Percentiles rank a stretch among this genome's conserved stretches.
phyloP scores from a whole-genome alignment of 768 basidiomycete genomes.

The Serendipita sp. region DNA sequence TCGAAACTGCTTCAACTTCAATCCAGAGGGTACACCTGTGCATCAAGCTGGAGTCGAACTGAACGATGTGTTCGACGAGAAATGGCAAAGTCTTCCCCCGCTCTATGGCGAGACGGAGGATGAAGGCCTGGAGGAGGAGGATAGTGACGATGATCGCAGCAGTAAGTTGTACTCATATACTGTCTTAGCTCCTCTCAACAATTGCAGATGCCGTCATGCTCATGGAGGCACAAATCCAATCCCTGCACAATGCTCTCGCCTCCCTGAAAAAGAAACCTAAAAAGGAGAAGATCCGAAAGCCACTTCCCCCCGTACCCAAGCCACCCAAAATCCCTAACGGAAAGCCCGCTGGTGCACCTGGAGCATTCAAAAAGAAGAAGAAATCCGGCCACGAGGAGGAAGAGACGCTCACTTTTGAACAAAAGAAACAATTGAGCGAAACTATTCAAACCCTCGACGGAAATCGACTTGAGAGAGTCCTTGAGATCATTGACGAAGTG shows the following conservation, averaged over 20 bases:
- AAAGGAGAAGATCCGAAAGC: slow-evolving; percentile 56
- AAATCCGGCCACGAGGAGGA: slow-evolving; percentile 41
- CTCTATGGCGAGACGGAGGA: slow-evolving; percentile 32
- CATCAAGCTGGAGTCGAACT: slow-evolving; percentile 73
- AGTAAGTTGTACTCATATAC: slow-evolving; percentile 8
- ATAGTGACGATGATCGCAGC: slow-evolving; percentile 36
- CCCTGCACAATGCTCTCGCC: slow-evolving; percentile 53
- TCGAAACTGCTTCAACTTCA: slow-evolving; percentile 83
- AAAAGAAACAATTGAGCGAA: slow-evolving; percentile 97
- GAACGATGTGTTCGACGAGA: slow-evolving; percentile 80
- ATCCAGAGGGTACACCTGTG: slow-evolving; percentile 74
- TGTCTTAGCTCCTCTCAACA: neutral
- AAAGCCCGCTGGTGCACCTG: slow-evolving; percentile 40
- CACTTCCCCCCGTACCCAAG: slow-evolving; percentile 18
- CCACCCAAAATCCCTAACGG: slow-evolving; percentile 31
- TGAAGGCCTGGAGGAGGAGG: slow-evolving; percentile 50
- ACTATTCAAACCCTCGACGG: slow-evolving; percentile 79
- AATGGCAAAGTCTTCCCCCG: slow-evolving; percentile 67
- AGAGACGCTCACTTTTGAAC: slow-evolving; percentile 78
- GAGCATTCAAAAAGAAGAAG: slow-evolving; percentile 34
- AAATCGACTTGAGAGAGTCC: slow-evolving; percentile 69
- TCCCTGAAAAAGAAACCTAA: slow-evolving; percentile 44
- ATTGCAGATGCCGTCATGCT: slow-evolving; percentile 46
- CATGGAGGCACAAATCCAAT: slow-evolving; percentile 72
- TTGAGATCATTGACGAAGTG: slow-evolving; percentile 87